Conservation (phyloP, 345 rosid genomes). For the Populus pruinosa region DNA sequence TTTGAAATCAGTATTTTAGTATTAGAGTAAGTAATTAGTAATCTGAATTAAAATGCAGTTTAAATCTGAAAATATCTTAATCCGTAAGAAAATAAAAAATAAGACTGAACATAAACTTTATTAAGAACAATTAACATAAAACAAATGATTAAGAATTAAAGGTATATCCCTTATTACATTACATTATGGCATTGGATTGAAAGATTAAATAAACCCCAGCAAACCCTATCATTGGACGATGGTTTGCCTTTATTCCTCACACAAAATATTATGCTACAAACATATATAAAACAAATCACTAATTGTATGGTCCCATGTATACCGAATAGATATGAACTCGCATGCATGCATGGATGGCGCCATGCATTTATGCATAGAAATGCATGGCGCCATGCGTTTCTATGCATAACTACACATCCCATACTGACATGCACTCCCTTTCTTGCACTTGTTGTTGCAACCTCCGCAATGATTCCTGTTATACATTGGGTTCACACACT, state of each 20-base stretch:
- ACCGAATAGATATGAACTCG: not conserved
- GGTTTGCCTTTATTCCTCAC: conserved; percentile 7
- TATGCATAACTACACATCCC: conserved; percentile 65
- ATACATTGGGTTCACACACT: conserved; percentile 55
- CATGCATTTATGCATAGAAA: not conserved
- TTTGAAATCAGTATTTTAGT: too few species aligned
- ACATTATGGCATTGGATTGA: not conserved
- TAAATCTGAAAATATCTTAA: not conserved
- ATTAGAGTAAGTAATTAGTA: too few species aligned
- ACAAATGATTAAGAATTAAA: not conserved
- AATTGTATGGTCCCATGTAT: not conserved
- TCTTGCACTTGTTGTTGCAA: conserved; percentile 53
- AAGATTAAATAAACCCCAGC: not conserved
- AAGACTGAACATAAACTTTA: not conserved
- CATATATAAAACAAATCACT: not conserved
- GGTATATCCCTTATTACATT: not conserved
- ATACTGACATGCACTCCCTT: conserved; percentile 42
- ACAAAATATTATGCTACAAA: not conserved
- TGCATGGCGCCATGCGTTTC: not conserved
- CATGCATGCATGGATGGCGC: not conserved
- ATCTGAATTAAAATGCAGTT: too few species aligned
- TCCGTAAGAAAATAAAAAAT: too few species aligned
- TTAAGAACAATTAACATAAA: not conserved
- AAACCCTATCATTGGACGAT: not conserved
- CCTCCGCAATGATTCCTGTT: conserved; percentile 53